Conservation (phyloP, 2,329 filamentous ascomycete genomes). For the Fusarium heterosporum region DNA sequence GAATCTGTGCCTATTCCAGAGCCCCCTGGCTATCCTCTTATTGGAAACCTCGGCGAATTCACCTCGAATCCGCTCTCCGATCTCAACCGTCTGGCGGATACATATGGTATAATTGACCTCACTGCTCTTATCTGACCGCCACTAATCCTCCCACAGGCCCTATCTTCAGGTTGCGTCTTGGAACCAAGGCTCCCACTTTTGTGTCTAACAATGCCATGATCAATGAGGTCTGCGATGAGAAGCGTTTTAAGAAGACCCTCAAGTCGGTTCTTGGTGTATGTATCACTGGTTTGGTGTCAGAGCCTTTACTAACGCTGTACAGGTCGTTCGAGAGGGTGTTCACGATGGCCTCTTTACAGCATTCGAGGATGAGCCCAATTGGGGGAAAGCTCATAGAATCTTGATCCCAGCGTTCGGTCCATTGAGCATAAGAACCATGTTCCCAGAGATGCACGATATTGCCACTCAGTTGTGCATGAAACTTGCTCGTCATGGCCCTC, state of each 20-base stretch:
- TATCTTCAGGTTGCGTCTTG: constrained; percentile 41
- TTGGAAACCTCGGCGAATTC: constrained; percentile 75
- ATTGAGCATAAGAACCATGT: constrained; percentile 75
- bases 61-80: constrained; percentile 68
- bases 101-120: constrained; percentile 65
- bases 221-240: constrained; percentile 74
- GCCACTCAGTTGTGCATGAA: constrained; percentile 74
- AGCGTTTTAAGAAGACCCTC: constrained; percentile 71
- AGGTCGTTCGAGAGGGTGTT: constrained; percentile 68
- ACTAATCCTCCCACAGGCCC: constrained; percentile 27
- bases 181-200: constrained; percentile 53
- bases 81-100: constrained; percentile 68
- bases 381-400: constrained; percentile 74
- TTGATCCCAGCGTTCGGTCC: constrained; percentile 78
- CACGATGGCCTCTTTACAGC: constrained; percentile 76
- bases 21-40: constrained; percentile 71
- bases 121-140: neutral
- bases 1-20: constrained; percentile 67
- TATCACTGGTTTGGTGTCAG: neutral
- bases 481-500: constrained; percentile 72
- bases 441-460: constrained; percentile 76
- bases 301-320: constrained; percentile 5
- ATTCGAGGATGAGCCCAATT: constrained; percentile 65
- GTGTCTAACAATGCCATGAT: constrained; percentile 66
- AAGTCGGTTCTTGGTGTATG: constrained; percentile 58